Conservation (phyloP, 495 filamentous ascomycete species). For the Penicillium alfredii region DNA sequence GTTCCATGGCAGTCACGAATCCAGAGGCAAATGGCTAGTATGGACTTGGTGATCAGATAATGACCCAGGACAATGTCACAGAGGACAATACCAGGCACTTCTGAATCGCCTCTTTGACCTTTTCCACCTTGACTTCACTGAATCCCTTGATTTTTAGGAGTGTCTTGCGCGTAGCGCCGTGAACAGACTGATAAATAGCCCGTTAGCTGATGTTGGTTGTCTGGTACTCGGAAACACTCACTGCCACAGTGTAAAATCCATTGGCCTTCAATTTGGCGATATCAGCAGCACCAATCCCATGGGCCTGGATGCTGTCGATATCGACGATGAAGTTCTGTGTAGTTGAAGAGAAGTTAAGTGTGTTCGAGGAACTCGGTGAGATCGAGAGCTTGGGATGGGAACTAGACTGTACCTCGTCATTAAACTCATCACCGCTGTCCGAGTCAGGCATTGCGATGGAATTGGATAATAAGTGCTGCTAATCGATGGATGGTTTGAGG, state of each 20-base stretch:
- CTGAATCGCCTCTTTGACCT: conserved; percentile 69
- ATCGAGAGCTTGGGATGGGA: not conserved
- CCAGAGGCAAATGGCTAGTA: conserved; percentile 56
- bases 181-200: conserved; percentile 47
- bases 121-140: conserved; percentile 76
- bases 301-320: conserved; percentile 67
- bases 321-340: conserved; percentile 58
- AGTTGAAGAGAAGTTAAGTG: not conserved
- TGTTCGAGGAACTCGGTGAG: conserved; percentile 1
- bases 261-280: conserved; percentile 68
- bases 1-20: conserved; percentile 73
- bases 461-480: not conserved
- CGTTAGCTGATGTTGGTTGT: conserved; percentile 1
- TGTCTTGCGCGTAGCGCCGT: conserved; percentile 57
- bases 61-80: too few species aligned
- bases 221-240: conserved; percentile 18
- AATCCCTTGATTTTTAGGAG: conserved; percentile 74
- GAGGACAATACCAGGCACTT: conserved; percentile 56
- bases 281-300: conserved; percentile 68
- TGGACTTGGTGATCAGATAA: not conserved
- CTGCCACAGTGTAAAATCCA: conserved; percentile 66
- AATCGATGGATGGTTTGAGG: too few species aligned
- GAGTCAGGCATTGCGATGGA: conserved; percentile 42
- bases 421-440: conserved; percentile 47
- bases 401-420: conserved; percentile 42